Base-by-base conservation (phyloP, 352 stramenopile species). In the Elongisporangium anandrum region DNA sequence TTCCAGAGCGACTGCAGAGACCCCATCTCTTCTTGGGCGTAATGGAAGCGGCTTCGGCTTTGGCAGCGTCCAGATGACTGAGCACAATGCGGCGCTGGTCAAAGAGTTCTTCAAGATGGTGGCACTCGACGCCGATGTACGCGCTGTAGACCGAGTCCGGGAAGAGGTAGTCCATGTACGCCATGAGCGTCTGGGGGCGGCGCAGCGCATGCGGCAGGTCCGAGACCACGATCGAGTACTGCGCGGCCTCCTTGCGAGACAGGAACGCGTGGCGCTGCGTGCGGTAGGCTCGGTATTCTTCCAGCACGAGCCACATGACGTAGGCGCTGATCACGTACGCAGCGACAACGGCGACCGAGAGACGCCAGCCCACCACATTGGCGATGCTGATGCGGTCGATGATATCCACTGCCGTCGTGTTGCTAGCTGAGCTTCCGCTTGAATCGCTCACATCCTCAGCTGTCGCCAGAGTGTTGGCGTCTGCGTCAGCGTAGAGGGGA, bases 191-290 rank as follows among this genome's bases (percentile, higher is more conserved):
- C 22, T 79, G 64, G 15, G 66, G 69, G 4, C 74, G 88, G 41
- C 82, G 75, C 51, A 91, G 52, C 59, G 81, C 73, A 39, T 79
- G 55, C 9, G 85, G 82, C 0, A 94, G 60, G 51, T 94, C 80
- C 41, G 81, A 80, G 7, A 94, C 62, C n/a, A 94, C 64, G 22
- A 94, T 70, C 9, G 79, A 83, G 68, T 94, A 94, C 66, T 88
- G 80, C 17, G 79, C 66, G 22, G 80, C 69, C 39, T 88, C 79
- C 49, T 73, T 68, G 41, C 66, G 71, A 2, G 71, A 65, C 4
- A 94, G 60, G 22, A 89, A 62, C 59, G 86, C 57, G 63, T 94
- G 85, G 12, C 85, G 85, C 24, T 63, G 77, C 23, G 17, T 26
- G 2, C 88, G 65, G 57, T 94, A 94, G 45, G 81, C 29, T 56